Conservation (phyloP, 164 flowering plant genomes). For the Protea cynaroides region DNA sequence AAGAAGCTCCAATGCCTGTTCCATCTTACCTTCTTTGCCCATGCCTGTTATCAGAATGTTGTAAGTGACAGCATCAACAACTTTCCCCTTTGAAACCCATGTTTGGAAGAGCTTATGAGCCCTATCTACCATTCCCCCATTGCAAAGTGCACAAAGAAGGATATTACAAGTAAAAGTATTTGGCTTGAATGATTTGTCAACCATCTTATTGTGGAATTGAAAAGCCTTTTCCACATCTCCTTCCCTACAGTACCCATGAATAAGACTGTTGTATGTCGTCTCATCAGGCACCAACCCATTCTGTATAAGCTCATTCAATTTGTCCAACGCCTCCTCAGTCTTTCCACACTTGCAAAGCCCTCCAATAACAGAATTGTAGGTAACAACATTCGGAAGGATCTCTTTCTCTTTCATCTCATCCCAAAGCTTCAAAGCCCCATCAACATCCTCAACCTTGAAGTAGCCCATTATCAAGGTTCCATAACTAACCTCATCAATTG, state of each 20-base stretch:
- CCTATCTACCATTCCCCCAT: conserved; percentile 66
- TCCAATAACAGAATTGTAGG: conserved; percentile 60
- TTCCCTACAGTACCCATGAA: conserved; percentile 67
- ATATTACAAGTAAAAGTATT: conserved; percentile 66
- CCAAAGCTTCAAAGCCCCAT: conserved; percentile 67
- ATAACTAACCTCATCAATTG: conserved; percentile 68
- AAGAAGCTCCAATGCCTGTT: conserved; percentile 49
- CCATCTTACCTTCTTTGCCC: conserved; percentile 56
- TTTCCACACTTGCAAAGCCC: conserved; percentile 65
- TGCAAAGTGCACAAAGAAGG: conserved; percentile 72
- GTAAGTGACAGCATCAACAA: conserved; percentile 57
- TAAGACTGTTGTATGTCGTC: conserved; percentile 67
- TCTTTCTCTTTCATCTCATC: conserved; percentile 65
- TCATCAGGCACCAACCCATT: conserved; percentile 70
- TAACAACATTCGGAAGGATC: conserved; percentile 53
- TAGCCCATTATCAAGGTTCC: conserved; percentile 71
- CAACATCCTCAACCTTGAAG: conserved; percentile 44
- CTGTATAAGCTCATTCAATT: conserved; percentile 63
- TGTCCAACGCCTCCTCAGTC: conserved; percentile 48
- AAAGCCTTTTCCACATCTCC: conserved; percentile 73
- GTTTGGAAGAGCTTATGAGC: conserved; percentile 64
- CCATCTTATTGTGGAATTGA: conserved; percentile 72
- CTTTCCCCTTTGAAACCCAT: conserved; percentile 64
- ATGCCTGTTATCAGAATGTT: conserved; percentile 59
- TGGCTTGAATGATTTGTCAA: conserved; percentile 69